Percentiles rank a stretch among this genome's conserved stretches.
Conservation (phyloP, 495 filamentous ascomycete species). For the Pseudoneurospora amorphoporcata region DNA sequence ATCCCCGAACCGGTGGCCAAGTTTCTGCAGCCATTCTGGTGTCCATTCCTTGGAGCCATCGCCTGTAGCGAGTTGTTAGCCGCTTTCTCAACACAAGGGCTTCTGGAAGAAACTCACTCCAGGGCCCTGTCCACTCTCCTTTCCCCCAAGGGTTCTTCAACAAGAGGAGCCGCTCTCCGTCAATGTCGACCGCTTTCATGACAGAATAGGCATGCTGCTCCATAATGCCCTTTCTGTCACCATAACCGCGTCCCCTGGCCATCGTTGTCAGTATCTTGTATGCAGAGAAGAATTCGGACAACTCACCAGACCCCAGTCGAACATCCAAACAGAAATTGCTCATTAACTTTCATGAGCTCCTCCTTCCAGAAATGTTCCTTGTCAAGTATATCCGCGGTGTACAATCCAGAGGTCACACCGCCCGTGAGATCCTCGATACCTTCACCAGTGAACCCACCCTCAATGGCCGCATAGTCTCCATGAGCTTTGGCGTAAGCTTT, state of each 20-base stretch:
- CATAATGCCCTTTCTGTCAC: constrained; percentile 60
- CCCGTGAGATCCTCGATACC: constrained; percentile 90
- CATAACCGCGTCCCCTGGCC: constrained; percentile 42
- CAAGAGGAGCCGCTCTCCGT: constrained; percentile 62
- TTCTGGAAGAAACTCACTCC: constrained; percentile 39
- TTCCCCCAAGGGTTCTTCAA: constrained; percentile 86
- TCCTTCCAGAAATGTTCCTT: constrained; percentile 83
- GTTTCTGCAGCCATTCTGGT: constrained; percentile 68
- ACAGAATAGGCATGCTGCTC: constrained; percentile 86
- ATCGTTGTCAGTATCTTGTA: not conserved
- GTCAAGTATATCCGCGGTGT: constrained; percentile 75
- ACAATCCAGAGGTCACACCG: constrained; percentile 74
- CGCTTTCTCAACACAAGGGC: not conserved
- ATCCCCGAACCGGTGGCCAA: constrained; percentile 78
- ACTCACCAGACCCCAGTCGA: constrained; percentile 46
- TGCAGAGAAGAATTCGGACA: not conserved
- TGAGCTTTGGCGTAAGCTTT: constrained; percentile 97
- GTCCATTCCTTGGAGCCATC: constrained; percentile 93
- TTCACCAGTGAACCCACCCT: constrained; percentile 79
- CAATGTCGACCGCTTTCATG: constrained; percentile 68
- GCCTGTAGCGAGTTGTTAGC: constrained; percentile 8
- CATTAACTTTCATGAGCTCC: constrained; percentile 73
- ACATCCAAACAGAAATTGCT: constrained; percentile 83
- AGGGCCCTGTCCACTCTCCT: constrained; percentile 71
- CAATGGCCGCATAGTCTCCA: constrained; percentile 73